Conservation (phyloP, 148 eudicot genomes). For the Heliamphora exappendiculata region DNA sequence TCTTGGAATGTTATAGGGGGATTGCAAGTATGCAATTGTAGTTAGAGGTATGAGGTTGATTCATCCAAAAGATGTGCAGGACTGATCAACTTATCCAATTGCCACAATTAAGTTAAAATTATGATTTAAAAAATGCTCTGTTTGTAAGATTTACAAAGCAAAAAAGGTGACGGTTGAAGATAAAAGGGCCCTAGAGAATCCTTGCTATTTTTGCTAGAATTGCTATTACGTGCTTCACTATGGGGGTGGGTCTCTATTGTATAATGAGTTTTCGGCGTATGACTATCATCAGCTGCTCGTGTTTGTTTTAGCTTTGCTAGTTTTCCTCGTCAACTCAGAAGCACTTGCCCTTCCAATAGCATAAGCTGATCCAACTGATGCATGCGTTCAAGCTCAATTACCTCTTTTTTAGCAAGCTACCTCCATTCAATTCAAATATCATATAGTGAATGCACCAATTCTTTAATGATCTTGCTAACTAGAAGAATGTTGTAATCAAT, state of each 20-base stretch:
- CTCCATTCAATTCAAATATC: too few relatives aligned
- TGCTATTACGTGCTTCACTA: constrained; percentile 64
- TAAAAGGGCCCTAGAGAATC: constrained; percentile 51
- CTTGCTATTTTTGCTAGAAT: constrained; percentile 21
- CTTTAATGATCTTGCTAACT: too few relatives aligned
- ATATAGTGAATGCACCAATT: too few relatives aligned
- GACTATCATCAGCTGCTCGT: constrained; percentile 31
- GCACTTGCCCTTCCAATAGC: too few relatives aligned
- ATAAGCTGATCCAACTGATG: too few relatives aligned
- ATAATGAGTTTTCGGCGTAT: constrained; percentile 33
- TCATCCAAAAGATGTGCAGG: constrained; percentile 75
- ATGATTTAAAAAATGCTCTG: constrained; percentile 52
- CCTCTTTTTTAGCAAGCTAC: too few relatives aligned
- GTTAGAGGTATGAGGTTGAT: constrained; percentile 85
- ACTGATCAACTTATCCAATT: constrained; percentile 70
- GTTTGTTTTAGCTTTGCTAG: too few relatives aligned
- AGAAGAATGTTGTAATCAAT: too few relatives aligned
- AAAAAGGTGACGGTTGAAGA: constrained; percentile 68
- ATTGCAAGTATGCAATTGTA: constrained; percentile 73
- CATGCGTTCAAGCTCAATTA: too few relatives aligned
- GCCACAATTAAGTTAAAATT: constrained; percentile 37
- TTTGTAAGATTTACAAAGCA: constrained; percentile 65
- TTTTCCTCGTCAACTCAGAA: too few relatives aligned
- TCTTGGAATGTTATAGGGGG: too few relatives aligned
- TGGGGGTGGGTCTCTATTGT: constrained; percentile 26